Evolutionary conservation across 2,329 filamentous ascomycete genomes (phyloP).

Genomic region (Talaromyces rugulosus): DNA sequence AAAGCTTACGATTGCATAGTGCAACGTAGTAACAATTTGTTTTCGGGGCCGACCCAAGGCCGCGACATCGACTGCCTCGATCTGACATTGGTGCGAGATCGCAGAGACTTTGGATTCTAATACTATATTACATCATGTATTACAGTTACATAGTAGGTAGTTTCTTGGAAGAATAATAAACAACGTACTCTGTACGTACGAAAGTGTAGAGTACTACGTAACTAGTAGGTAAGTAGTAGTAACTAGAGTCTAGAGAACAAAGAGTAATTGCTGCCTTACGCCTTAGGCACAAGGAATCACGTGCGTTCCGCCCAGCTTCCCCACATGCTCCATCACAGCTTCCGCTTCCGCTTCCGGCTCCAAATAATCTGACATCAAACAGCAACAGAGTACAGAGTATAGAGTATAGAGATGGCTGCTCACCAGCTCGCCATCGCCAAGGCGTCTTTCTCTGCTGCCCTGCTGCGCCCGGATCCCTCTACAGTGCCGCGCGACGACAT

Average conservation of each 20-base stretch:
- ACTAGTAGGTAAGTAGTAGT: too few species aligned
- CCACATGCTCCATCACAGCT: neutral
- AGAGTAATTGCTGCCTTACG: neutral
- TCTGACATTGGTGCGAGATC: too few species aligned
- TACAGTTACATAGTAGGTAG: neutral
- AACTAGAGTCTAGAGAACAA: too few species aligned
- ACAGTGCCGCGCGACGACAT: slow-evolving; percentile 66
- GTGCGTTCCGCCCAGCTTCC: neutral
- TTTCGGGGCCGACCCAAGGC: neutral
- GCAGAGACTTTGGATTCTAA: neutral
- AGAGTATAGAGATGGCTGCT: slow-evolving; percentile 51
- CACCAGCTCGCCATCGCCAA: slow-evolving; percentile 73
- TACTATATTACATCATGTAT: neutral
- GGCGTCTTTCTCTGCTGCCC: slow-evolving; percentile 68
- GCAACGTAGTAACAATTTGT: neutral
- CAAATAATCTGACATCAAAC: too few species aligned
- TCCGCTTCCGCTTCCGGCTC: neutral
- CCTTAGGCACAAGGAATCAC: neutral
- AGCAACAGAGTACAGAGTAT: neutral
- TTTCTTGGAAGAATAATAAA: neutral
- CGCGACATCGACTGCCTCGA: too few species aligned
- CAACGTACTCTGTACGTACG: neutral
- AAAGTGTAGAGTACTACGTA: too few species aligned
- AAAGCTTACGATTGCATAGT: neutral
- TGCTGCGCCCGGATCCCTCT: slow-evolving; percentile 70